Evolutionary conservation across 73 alveolate genomes (phyloP).

Genomic region (Paramecium primaurelia): DNA sequence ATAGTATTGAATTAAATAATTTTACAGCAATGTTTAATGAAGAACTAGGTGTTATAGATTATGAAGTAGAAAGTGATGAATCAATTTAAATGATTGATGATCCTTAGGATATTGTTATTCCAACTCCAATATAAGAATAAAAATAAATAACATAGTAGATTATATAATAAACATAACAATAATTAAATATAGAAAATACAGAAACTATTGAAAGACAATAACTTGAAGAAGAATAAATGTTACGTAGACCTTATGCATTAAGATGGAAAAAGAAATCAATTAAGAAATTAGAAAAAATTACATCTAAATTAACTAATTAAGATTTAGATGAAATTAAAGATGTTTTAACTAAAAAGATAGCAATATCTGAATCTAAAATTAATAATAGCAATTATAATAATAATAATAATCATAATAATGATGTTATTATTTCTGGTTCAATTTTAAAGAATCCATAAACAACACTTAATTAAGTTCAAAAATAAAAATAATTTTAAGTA

Average conservation of each 20-base stretch:
- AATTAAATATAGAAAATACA: not conserved
- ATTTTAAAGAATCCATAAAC: not conserved
- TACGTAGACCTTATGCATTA: not conserved
- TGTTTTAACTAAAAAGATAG: not conserved
- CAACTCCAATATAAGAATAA: not conserved
- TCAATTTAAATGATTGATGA: not conserved
- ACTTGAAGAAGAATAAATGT: not conserved
- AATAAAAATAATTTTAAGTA: not conserved
- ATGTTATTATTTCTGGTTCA: not conserved
- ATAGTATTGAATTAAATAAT: not conserved
- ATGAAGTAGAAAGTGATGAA: slow-evolving; percentile 31
- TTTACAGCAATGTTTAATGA: not conserved
- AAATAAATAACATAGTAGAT: not conserved
- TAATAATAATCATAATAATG: not conserved
- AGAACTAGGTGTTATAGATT: not conserved
- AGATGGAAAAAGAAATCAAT: not conserved
- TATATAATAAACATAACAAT: not conserved
- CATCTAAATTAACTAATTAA: not conserved
- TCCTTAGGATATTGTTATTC: not conserved
- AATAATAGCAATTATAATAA: not conserved
- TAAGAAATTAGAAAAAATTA: not conserved
- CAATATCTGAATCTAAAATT: not conserved
- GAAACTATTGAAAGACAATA: not conserved
- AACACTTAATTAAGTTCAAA: not conserved
- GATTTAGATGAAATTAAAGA: not conserved